Evolutionary conservation across 1,284 basidiomycete genomes (phyloP).

Genomic region (Cutaneotrichosporon curvatum): DNA sequence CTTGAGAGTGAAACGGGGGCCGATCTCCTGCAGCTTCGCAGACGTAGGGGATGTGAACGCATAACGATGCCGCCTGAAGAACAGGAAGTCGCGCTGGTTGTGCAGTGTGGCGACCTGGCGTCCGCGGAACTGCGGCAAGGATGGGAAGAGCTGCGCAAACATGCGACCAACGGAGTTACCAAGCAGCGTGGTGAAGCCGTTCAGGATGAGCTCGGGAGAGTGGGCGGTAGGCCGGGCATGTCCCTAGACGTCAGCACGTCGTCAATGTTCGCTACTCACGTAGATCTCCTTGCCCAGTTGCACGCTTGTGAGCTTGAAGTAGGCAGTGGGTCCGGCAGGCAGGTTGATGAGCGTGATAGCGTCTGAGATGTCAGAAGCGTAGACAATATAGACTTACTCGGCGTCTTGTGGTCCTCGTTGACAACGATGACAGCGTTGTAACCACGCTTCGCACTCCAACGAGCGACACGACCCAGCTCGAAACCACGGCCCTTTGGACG

Average conservation of each 20-base stretch:
- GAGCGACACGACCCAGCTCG: constrained; percentile 85
- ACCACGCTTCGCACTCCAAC: constrained; percentile 78
- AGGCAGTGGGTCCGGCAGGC: constrained; percentile 87
- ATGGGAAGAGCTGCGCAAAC: constrained; percentile 93
- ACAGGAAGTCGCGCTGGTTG: constrained; percentile 96
- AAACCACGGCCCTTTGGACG: constrained; percentile 88
- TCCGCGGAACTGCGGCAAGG: constrained; percentile 90
- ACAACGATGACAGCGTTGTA: constrained; percentile 87
- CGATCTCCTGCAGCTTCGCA: constrained; percentile 93
- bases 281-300: constrained; percentile 78
- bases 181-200: constrained; percentile 88
- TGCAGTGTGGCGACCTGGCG: constrained; percentile 96
- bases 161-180: constrained; percentile 88
- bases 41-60: constrained; percentile 86
- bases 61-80: constrained; percentile 94
- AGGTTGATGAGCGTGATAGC: constrained; percentile 87
- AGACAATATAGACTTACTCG: constrained; percentile 57
- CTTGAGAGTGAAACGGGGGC: constrained; percentile 94
- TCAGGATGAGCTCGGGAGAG: constrained; percentile 90
- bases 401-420: constrained; percentile 86
- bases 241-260: constrained; percentile 53
- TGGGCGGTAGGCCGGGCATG: constrained; percentile 90
- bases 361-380: constrained; percentile 51
- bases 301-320: constrained; percentile 89
- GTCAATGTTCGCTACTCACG: constrained; percentile 49